These are phyloP conservation scores for Actinidia chinensis DNA, from an alignment of 179 eudicot species.

Conservation along the genomic window DNA sequence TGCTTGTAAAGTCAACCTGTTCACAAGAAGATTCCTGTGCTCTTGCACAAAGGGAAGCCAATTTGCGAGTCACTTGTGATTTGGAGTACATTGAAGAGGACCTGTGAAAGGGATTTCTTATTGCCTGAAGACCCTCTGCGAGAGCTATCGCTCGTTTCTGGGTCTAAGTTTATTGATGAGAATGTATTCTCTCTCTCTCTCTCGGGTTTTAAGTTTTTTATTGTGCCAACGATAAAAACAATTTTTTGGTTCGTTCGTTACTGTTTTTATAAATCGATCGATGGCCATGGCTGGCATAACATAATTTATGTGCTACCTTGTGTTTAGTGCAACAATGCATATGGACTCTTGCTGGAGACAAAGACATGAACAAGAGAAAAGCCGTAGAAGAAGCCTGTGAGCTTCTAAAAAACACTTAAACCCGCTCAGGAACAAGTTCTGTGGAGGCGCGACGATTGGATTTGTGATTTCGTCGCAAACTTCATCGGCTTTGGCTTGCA, in stretches of 20 bases:
- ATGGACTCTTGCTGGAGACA: slow-evolving; percentile 22
- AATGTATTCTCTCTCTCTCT: slow-evolving; percentile 24
- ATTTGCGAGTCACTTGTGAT: slow-evolving; percentile 34
- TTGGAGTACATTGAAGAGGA: slow-evolving; percentile 44
- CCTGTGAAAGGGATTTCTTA: slow-evolving; percentile 29
- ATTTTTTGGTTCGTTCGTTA: background rate
- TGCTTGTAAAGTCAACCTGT: slow-evolving; percentile 41
- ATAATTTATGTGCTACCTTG: background rate
- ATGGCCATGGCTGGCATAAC: too few species aligned
- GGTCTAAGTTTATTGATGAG: slow-evolving; percentile 40
- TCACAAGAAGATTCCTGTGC: slow-evolving; percentile 38
- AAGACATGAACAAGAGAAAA: slow-evolving; percentile 30
- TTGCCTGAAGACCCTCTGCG: slow-evolving; percentile 38
- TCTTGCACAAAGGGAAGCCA: slow-evolving; percentile 42
- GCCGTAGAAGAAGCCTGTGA: slow-evolving; percentile 29
- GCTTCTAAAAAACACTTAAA: slow-evolving; percentile 30
- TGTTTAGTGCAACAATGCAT: slow-evolving; percentile 29
- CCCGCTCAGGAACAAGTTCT: slow-evolving; percentile 37
- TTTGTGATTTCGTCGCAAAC: slow-evolving; percentile 30
- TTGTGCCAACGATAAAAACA: too few species aligned
- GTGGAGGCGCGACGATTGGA: slow-evolving; percentile 33
- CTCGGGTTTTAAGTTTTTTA: too few species aligned
- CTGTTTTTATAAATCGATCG: too few species aligned
- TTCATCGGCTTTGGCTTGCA: slow-evolving; percentile 29
- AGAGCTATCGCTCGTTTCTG: slow-evolving; percentile 44